Conservation (phyloP, 148 eudicot species). For the Silene conica region DNA sequence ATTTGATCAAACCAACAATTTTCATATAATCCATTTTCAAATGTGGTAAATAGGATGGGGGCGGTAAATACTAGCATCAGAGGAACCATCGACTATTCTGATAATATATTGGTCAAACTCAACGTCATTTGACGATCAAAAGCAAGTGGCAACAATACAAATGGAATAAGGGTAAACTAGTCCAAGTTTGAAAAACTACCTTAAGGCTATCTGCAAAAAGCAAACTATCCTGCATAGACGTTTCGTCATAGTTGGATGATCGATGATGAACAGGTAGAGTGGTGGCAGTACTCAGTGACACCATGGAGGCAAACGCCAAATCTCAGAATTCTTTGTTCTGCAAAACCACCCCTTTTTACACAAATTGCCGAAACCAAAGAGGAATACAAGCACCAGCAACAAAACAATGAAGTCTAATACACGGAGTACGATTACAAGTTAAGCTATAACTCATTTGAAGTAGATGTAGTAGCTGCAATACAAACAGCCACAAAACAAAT, state of each 20-base stretch:
- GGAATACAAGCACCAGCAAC: neutral
- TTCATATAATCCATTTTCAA: too few relatives aligned
- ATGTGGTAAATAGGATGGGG: too few relatives aligned
- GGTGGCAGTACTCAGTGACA: constrained; percentile 50
- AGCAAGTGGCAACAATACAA: neutral
- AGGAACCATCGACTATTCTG: too few relatives aligned
- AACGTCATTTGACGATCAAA: too few relatives aligned
- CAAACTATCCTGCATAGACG: constrained; percentile 80
- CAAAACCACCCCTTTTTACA: constrained; percentile 21
- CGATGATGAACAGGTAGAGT: constrained; percentile 38
- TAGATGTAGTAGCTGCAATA: neutral
- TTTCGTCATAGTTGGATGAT: constrained; percentile 69
- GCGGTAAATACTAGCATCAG: too few relatives aligned
- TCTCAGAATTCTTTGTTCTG: constrained; percentile 30
- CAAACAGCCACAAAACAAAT: neutral
- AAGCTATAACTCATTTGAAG: neutral
- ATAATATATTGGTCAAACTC: too few relatives aligned
- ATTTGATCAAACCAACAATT: too few relatives aligned
- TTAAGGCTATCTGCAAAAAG: constrained; percentile 84
- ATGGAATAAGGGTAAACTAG: neutral
- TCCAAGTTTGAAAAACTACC: constrained; percentile 39
- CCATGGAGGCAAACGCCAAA: constrained; percentile 41
- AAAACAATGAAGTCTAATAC: constrained; percentile 1
- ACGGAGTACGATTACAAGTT: neutral
- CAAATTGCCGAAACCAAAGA: neutral